Percentiles rank a stretch among this genome's conserved stretches.
These are phyloP conservation scores for Aspergillus aculeatinus DNA, from an alignment of 2,329 filamentous ascomycete genomes.

Conservation along the genomic window DNA sequence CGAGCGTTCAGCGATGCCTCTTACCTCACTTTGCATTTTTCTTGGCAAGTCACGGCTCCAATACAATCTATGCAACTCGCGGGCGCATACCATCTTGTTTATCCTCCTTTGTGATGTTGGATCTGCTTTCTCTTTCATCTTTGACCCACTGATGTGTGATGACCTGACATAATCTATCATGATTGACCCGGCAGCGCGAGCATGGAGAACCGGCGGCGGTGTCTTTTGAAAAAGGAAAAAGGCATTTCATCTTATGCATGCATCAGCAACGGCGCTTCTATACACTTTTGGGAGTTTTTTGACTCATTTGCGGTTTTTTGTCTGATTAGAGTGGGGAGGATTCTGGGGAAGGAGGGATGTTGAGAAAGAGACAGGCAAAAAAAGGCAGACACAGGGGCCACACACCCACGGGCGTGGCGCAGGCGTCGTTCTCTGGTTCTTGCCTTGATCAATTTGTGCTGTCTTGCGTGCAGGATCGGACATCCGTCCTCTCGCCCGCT, in stretches of 20 bases:
- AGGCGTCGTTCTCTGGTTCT: not conserved
- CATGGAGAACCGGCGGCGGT: slow-evolving; percentile 12
- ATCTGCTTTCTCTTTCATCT: slow-evolving; percentile 3
- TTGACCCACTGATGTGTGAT: slow-evolving; percentile 13
- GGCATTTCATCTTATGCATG: slow-evolving; percentile 13
- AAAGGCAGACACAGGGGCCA: not conserved
- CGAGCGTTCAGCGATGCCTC: not conserved
- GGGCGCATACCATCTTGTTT: slow-evolving; percentile 4
- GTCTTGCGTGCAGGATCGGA: not conserved
- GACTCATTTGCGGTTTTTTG: slow-evolving; percentile 1
- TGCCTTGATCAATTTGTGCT: not conserved
- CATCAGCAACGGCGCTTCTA: slow-evolving; percentile 19
- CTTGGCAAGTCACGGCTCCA: not conserved
- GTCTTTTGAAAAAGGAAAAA: not conserved
- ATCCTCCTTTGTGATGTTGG: slow-evolving; percentile 15
- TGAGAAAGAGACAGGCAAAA: not conserved
- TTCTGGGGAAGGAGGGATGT: not conserved
- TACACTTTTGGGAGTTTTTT: slow-evolving; percentile 5
- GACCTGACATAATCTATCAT: slow-evolving; percentile 14
- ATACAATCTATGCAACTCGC: not conserved
- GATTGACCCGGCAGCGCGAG: slow-evolving; percentile 15
- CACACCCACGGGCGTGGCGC: not conserved
- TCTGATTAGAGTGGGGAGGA: slow-evolving; percentile 9
- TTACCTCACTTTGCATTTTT: not conserved
- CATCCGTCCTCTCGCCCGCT: too few species aligned